Evolutionary conservation across 495 filamentous ascomycete species (phyloP).

Genomic region (Penicillium simplicissimum): DNA sequence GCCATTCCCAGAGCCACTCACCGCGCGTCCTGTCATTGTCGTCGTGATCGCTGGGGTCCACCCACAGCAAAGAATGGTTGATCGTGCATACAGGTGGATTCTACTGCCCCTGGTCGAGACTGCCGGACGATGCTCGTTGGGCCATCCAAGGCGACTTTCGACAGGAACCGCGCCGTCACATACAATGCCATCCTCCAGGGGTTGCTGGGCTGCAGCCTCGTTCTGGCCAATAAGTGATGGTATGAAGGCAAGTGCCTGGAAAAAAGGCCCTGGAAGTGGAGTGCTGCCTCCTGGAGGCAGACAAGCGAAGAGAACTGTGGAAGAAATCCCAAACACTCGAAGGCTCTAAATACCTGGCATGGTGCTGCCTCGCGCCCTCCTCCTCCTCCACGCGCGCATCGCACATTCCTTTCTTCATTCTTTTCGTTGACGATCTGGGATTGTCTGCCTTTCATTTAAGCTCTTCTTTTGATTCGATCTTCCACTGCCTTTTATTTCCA

Average conservation of each 20-base stretch:
- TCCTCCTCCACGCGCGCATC: conserved; percentile 24
- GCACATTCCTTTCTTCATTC: conserved; percentile 23
- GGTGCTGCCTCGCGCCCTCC: conserved; percentile 14
- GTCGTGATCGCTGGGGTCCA: conserved; percentile 4
- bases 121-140: conserved; percentile 1
- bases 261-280: conserved; percentile 1
- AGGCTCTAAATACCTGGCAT: conserved; percentile 7
- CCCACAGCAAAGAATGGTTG: conserved; percentile 18
- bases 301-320: not conserved
- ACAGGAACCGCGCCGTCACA: not conserved
- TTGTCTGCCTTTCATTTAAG: conserved; percentile 22
- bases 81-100: conserved; percentile 11
- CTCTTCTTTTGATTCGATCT: not conserved
- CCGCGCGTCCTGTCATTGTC: not conserved
- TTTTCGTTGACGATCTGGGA: conserved; percentile 27
- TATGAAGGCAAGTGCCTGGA: not conserved
- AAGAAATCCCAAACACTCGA: not conserved
- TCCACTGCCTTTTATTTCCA: not conserved
- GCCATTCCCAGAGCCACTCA: conserved; percentile 8
- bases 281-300: conserved; percentile 6
- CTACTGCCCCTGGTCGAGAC: conserved; percentile 2
- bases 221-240: conserved; percentile 10
- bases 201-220: not conserved
- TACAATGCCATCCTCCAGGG: conserved; percentile 10
- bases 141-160: not conserved